These are phyloP conservation scores for Phlegmacium glaucopus DNA, from an alignment of 768 basidiomycete genomes.

Conservation along the genomic window DNA sequence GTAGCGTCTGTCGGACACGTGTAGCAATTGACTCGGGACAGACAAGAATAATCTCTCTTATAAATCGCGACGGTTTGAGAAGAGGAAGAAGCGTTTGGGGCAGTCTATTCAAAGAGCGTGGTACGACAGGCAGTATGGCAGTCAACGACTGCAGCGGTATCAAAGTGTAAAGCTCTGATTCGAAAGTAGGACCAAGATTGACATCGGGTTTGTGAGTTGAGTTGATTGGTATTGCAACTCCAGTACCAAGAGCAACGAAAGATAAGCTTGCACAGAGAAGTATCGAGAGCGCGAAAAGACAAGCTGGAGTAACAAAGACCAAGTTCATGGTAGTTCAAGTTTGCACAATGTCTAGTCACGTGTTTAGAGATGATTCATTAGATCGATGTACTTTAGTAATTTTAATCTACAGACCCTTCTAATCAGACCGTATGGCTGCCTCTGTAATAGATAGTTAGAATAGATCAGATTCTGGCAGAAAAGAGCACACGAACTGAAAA, in stretches of 20 bases:
- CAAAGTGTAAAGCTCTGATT: background rate
- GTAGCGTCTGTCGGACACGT: slow-evolving; percentile 34
- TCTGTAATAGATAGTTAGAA: slow-evolving; percentile 35
- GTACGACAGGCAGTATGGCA: slow-evolving; percentile 45
- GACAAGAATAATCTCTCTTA: slow-evolving; percentile 46
- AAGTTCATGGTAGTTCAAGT: background rate
- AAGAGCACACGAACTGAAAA: slow-evolving; percentile 74
- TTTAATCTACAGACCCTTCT: slow-evolving; percentile 1
- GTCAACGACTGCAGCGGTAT: slow-evolving; percentile 36
- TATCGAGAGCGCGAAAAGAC: slow-evolving; percentile 13
- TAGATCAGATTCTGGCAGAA: slow-evolving; percentile 1
- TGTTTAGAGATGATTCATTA: background rate
- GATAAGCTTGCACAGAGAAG: slow-evolving; percentile 3
- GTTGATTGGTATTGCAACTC: background rate
- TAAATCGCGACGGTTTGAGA: slow-evolving; percentile 26
- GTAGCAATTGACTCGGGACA: slow-evolving; percentile 36
- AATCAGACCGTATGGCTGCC: slow-evolving; percentile 58
- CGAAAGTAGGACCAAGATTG: no score
- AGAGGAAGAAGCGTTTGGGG: slow-evolving; percentile 35
- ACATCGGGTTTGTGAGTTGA: no score
- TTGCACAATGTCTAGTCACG: background rate
- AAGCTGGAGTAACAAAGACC: slow-evolving; percentile 6
- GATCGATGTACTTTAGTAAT: background rate
- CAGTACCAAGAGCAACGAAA: background rate
- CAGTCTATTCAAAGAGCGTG: slow-evolving; percentile 29